These are phyloP conservation scores for Amanita brunnescens DNA, from an alignment of 768 basidiomycete genomes.

Conservation along the genomic window DNA sequence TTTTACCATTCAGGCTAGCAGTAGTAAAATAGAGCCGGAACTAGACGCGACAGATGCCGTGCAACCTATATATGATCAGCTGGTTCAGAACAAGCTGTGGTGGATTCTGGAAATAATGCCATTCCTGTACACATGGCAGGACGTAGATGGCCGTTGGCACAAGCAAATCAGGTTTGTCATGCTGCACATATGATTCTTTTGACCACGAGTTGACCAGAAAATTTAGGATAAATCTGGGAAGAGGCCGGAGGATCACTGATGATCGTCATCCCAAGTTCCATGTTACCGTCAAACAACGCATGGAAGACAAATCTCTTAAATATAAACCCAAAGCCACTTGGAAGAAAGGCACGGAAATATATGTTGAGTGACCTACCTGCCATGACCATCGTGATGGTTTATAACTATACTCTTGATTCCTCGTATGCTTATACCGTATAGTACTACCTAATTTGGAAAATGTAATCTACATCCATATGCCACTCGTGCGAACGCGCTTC, in stretches of 20 bases:
- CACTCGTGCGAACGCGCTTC: no score
- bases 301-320: slow-evolving; percentile 33
- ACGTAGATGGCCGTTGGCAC: slow-evolving; percentile 46
- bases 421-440: no score
- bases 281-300: slow-evolving; percentile 51
- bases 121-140: slow-evolving; percentile 45
- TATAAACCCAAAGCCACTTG: slow-evolving; percentile 56
- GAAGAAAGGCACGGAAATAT: slow-evolving; percentile 36
- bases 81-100: slow-evolving; percentile 42
- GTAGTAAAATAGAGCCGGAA: slow-evolving; percentile 9
- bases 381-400: background rate
- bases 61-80: slow-evolving; percentile 45
- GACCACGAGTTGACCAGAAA: background rate
- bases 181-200: background rate
- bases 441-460: no score
- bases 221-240: slow-evolving; percentile 46
- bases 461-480: no score
- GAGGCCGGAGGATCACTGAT: slow-evolving; percentile 41
- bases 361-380: slow-evolving; percentile 22
- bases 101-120: slow-evolving; percentile 70
- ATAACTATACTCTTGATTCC: background rate
- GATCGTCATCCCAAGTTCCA: slow-evolving; percentile 47
- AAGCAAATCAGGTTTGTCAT: slow-evolving; percentile 41
- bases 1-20: no score
- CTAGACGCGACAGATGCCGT: slow-evolving; percentile 30